Evolutionary conservation across 78 protist genomes (phyloP), one percentile per base, ranked within the genome.

Genomic region (Dictyostelium citrinum): DNA sequence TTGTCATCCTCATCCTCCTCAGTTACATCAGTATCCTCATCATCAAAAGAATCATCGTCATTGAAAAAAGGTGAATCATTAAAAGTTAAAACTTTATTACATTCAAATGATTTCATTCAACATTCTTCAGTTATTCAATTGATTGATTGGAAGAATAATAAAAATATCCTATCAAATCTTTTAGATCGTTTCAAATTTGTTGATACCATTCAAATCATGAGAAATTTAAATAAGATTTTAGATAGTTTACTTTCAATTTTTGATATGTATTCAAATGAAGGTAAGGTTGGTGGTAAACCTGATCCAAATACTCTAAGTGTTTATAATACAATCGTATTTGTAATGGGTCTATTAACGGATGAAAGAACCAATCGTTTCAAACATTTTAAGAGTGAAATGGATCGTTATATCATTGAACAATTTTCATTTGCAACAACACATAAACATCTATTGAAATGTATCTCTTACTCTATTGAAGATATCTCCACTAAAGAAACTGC

Each of bases 111-210:
- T 33, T 88, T 78, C 16, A 79, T 88, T 46, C 93, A 88, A 67
- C 93, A 88, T 22, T 70, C 37, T 33, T 41, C 68, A 17, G 71
- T 88, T 27, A 9, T 46, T 46, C 93, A 88, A 46, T 46, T 88
- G 3, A 20, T 88, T 14, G 70, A 88, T 46, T 88, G 93, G 93
- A 86, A 77, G 22, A 24, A 60, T 12, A 9, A 72, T 22, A 82
- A 88, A n/a, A 46, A 39, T 6, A 5, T 27, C 0, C 4, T 88
- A 10, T 60, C 72, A 20, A 27, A 24, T 14, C 5, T 88, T 20
- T 78, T 88, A 55, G 93, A 88, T 43, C 80, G 71, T 46, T 88
- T 88, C 41, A 88, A 78, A 33, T 88, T 88, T 78, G 93, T 88
- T 3, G 93, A 88, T 29, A 46, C 93, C 24, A 76, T 88, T 49